phyloP scores from a whole-genome alignment of 257 asterid genomes.

The Cinchona pubescens region DNA sequence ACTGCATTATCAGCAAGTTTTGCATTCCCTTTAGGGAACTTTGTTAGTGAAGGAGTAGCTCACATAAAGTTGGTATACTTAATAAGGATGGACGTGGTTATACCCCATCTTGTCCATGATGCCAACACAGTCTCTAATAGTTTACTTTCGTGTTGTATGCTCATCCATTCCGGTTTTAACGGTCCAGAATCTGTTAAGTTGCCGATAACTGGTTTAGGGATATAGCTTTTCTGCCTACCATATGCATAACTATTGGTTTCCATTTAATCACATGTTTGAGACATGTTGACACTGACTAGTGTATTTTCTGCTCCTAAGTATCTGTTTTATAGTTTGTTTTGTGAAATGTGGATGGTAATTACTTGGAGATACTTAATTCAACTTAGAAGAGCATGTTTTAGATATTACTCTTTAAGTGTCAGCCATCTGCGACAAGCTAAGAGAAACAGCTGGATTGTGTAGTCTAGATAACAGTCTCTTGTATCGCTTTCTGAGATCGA shows the following conservation, averaged over 20 bases:
- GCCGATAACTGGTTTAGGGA: neutral
- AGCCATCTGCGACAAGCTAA: neutral
- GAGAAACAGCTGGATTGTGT: neutral
- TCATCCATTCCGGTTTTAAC: neutral
- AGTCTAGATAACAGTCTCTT: neutral
- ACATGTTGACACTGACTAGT: neutral
- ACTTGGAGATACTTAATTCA: neutral
- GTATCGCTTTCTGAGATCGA: neutral
- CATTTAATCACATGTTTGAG: neutral
- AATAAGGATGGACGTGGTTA: too few species aligned
- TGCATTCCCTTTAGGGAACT: neutral
- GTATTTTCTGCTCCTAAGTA: neutral
- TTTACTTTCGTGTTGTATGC: neutral
- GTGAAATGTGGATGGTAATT: neutral
- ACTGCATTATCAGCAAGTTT: neutral
- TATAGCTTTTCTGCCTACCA: neutral
- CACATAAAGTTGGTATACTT: neutral
- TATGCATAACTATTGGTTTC: neutral
- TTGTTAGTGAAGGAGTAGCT: neutral
- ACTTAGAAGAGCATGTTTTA: neutral
- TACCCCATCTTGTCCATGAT: neutral
- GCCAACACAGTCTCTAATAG: neutral
- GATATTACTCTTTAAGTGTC: neutral
- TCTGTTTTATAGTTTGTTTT: neutral
- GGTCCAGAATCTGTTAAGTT: neutral